These are phyloP conservation scores for Schizosaccharomyces lindneri DNA, from an alignment of 805 yeast genomes.

Conservation along the genomic window DNA sequence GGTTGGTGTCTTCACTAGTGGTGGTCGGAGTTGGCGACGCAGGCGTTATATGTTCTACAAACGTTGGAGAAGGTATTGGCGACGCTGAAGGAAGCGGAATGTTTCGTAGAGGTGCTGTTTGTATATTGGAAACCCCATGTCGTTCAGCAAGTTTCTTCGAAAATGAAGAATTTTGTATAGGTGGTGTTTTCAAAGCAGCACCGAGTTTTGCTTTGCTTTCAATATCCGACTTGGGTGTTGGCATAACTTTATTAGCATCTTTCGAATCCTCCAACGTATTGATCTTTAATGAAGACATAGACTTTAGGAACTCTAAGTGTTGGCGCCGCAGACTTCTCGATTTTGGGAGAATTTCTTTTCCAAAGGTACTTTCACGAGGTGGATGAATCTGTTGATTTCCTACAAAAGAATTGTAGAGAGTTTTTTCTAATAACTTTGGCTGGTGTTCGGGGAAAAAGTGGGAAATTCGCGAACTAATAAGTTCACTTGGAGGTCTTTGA, in stretches of 20 bases:
- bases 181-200: no score
- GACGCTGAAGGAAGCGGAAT: not conserved
- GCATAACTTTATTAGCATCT: no score
- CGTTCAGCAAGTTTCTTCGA: no score
- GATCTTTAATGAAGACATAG: no score
- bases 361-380: conserved; percentile 9
- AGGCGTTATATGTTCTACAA: not conserved
- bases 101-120: no score
- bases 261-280: no score
- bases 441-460: conserved; percentile 80
- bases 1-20: not conserved
- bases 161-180: no score
- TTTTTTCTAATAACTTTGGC: conserved; percentile 43
- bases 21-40: not conserved
- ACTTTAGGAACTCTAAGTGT: no score
- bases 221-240: no score
- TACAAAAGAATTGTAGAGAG: conserved; percentile 62
- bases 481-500: conserved; percentile 80
- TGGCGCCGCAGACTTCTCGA: not conserved
- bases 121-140: no score
- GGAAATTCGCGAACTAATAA: conserved; percentile 67
- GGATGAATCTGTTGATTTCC: conserved; percentile 30
- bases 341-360: not conserved
- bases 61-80: not conserved
- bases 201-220: no score